Evolutionary conservation across 2,329 filamentous ascomycete species (phyloP).

Genomic region (Simplicillium sp.): DNA sequence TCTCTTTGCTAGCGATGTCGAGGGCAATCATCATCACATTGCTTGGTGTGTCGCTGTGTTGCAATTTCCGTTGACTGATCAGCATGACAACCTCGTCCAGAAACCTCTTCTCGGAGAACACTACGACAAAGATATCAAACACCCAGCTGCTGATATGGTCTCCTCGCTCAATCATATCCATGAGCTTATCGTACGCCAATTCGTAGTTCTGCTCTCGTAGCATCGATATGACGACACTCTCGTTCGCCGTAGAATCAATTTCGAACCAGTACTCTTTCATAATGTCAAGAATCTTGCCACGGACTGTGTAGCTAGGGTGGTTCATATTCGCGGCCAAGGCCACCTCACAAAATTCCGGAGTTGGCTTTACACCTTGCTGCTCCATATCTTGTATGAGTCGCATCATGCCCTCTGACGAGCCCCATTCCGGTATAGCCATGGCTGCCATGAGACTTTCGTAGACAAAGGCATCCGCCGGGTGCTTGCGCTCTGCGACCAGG

Average conservation of each 20-base stretch:
- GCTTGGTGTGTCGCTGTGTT: slow-evolving; percentile 36
- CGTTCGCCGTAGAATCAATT: slow-evolving; percentile 45
- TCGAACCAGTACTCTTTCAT: slow-evolving; percentile 62
- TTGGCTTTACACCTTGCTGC: slow-evolving; percentile 47
- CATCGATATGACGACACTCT: slow-evolving; percentile 62
- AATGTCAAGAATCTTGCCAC: slow-evolving; percentile 59
- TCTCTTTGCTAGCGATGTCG: slow-evolving; percentile 70
- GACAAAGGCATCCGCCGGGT: slow-evolving; percentile 46
- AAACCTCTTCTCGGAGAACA: slow-evolving; percentile 62
- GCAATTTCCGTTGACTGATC: slow-evolving; percentile 45
- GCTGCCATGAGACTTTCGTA: slow-evolving; percentile 70
- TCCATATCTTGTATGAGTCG: slow-evolving; percentile 67
- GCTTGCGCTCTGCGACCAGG: slow-evolving; percentile 45
- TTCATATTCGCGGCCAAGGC: slow-evolving; percentile 65
- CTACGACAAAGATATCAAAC: slow-evolving; percentile 67
- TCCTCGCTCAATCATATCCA: slow-evolving; percentile 51
- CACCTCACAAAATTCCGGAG: slow-evolving; percentile 60
- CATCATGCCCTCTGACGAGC: slow-evolving; percentile 55
- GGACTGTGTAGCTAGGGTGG: slow-evolving; percentile 76
- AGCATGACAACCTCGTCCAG: slow-evolving; percentile 55
- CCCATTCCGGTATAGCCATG: slow-evolving; percentile 52
- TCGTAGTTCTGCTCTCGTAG: slow-evolving; percentile 78
- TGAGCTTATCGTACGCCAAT: slow-evolving; percentile 62
- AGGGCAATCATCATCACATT: slow-evolving; percentile 27
- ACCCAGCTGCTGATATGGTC: slow-evolving; percentile 60